Conservation (phyloP, 768 basidiomycete species). For the Suillus spraguei region DNA sequence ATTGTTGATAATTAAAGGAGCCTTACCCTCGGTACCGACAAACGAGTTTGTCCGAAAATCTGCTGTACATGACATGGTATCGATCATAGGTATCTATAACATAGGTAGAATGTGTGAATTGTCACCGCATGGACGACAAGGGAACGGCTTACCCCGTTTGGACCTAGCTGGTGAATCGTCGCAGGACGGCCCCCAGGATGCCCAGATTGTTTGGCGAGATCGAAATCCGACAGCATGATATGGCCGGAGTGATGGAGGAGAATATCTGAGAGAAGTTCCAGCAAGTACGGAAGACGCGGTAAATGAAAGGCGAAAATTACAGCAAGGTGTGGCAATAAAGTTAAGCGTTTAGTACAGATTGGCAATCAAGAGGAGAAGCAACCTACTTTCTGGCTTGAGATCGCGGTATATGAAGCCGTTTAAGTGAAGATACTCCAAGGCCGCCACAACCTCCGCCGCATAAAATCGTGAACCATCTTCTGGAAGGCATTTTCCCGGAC, state of each 20-base stretch:
- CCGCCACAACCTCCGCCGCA: conserved; percentile 97
- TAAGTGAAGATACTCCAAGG: conserved; percentile 96
- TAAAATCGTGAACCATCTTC: conserved; percentile 98
- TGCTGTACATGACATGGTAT: conserved; percentile 96
- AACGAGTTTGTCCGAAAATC: conserved; percentile 99
- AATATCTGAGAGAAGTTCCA: conserved; percentile 66
- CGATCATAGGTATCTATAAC: conserved; percentile 83
- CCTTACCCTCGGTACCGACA: conserved; percentile 95
- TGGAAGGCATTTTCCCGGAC: conserved; percentile 94
- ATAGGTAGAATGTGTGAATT: conserved; percentile 16
- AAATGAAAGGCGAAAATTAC: conserved; percentile 8
- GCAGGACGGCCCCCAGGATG: conserved; percentile 86
- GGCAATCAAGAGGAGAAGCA: conserved; percentile 10
- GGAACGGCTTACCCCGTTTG: conserved; percentile 74
- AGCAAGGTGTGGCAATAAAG: conserved; percentile 14
- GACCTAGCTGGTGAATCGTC: conserved; percentile 81
- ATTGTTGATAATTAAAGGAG: conserved; percentile 12
- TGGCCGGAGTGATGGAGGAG: conserved; percentile 97
- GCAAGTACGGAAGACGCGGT: conserved; percentile 10
- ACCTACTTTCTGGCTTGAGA: conserved; percentile 98
- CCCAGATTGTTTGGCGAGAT: conserved; percentile 93
- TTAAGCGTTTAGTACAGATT: conserved; percentile 8
- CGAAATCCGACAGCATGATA: conserved; percentile 99
- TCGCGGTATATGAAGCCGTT: conserved; percentile 99
- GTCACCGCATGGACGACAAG: conserved; percentile 8